Evolutionary conservation across 2,329 filamentous ascomycete species (phyloP).

Genomic region (Xylaria sp.): DNA sequence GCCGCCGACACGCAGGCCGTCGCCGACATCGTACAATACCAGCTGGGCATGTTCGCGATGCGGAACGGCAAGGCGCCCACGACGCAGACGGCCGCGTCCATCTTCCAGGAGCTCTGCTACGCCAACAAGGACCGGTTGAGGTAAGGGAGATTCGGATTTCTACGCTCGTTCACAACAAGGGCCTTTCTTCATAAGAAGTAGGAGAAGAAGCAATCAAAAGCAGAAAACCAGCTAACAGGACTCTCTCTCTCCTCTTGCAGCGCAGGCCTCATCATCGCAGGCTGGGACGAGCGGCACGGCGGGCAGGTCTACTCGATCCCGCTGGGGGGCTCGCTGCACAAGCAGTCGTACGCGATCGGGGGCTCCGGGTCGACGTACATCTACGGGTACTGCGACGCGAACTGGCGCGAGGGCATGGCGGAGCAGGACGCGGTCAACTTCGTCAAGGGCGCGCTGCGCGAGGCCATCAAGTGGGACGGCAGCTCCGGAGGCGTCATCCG

Average conservation of each 20-base stretch:
- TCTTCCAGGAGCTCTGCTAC: constrained; percentile 98
- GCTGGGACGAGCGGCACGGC: constrained; percentile 92
- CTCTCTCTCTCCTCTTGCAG: constrained; percentile 49
- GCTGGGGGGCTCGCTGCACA: constrained; percentile 93
- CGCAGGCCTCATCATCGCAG: constrained; percentile 97
- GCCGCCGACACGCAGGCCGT: constrained; percentile 98
- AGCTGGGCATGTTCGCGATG: constrained; percentile 90
- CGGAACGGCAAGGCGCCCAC: constrained; percentile 87
- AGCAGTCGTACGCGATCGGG: constrained; percentile 93
- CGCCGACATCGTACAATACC: constrained; percentile 96
- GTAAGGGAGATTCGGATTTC: constrained; percentile 52
- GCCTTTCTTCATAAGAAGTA: no score
- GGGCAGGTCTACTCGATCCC: constrained; percentile 98
- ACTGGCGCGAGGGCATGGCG: constrained; percentile 95
- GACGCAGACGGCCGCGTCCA: constrained; percentile 90
- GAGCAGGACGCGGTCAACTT: constrained; percentile 89
- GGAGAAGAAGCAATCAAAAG: background rate
- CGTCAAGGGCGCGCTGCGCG: constrained; percentile 85
- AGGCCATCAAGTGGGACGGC: constrained; percentile 99
- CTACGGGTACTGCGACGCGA: constrained; percentile 95
- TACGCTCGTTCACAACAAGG: background rate
- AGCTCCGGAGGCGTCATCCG: constrained; percentile 98
- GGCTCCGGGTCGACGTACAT: constrained; percentile 99
- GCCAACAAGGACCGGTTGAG: constrained; percentile 92
- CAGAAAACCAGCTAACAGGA: constrained; percentile 3